Percentiles rank a stretch among this genome's conserved stretches.
Evolutionary conservation across 148 eudicot species (phyloP).

Genomic region (Nepenthes mirabilis): DNA sequence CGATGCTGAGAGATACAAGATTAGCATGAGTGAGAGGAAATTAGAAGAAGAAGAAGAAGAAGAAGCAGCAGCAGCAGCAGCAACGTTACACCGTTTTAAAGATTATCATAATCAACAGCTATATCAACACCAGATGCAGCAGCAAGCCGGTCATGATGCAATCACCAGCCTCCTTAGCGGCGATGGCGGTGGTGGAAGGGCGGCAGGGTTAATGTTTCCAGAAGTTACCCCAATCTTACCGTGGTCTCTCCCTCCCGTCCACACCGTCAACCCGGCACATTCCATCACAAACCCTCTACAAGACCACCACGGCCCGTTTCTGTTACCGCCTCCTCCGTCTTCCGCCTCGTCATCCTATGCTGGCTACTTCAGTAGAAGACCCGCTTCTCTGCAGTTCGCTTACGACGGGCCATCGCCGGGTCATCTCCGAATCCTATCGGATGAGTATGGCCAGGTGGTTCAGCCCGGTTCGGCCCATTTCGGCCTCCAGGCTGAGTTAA

Average conservation of each 20-base stretch:
- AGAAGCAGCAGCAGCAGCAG: background rate
- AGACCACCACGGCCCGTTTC: slow-evolving; percentile 12
- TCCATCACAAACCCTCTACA: background rate
- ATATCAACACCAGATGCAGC: slow-evolving; percentile 19
- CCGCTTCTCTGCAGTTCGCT: slow-evolving; percentile 30
- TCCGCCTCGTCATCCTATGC: slow-evolving; percentile 30
- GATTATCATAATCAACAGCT: background rate
- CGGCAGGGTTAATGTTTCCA: slow-evolving; percentile 22
- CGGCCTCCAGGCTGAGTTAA: slow-evolving; percentile 74
- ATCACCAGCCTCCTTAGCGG: slow-evolving; percentile 3
- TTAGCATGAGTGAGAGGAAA: too few relatives aligned
- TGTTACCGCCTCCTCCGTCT: slow-evolving; percentile 19
- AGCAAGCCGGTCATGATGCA: slow-evolving; percentile 16
- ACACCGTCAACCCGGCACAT: too few relatives aligned
- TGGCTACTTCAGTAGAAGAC: slow-evolving; percentile 40
- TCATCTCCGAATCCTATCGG: slow-evolving; percentile 48
- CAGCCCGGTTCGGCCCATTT: slow-evolving; percentile 46
- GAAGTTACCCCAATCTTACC: slow-evolving; percentile 16
- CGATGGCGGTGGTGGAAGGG: slow-evolving; percentile 11
- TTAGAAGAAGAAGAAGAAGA: too few relatives aligned
- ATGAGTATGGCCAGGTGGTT: slow-evolving; percentile 41
- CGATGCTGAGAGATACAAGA: too few relatives aligned
- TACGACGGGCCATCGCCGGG: slow-evolving; percentile 40
- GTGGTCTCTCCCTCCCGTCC: slow-evolving; percentile 16
- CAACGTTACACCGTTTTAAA: background rate